A percentile compares a stretch with the other conserved stretches of the same genome.
Evolutionary conservation across 2,329 filamentous ascomycete species (phyloP).

Genomic region (Sarocladium kiliense): DNA sequence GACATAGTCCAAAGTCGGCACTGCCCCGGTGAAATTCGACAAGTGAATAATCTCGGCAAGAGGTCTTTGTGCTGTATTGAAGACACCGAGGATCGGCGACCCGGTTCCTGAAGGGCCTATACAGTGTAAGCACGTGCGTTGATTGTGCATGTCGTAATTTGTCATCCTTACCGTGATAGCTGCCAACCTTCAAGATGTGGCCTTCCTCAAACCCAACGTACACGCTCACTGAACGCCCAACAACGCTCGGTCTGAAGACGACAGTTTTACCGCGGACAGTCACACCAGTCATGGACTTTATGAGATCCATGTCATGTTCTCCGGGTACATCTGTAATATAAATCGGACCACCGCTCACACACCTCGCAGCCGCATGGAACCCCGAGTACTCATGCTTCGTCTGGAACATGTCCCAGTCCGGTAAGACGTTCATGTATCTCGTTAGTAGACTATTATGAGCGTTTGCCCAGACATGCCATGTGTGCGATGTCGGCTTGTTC

Average conservation of each 20-base stretch:
- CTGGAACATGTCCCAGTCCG: constrained; percentile 75
- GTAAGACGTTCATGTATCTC: constrained; percentile 78
- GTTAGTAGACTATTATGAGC: constrained; percentile 83
- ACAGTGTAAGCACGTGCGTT: neutral
- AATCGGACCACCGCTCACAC: constrained; percentile 84
- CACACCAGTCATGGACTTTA: constrained; percentile 74
- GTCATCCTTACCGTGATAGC: constrained; percentile 60
- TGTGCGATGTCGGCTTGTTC: constrained; percentile 70
- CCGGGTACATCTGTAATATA: constrained; percentile 92
- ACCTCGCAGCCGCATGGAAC: constrained; percentile 87
- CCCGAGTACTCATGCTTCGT: constrained; percentile 62
- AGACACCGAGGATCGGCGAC: constrained; percentile 73
- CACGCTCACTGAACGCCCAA: constrained; percentile 66
- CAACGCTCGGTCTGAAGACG: constrained; percentile 70
- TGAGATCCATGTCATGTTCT: constrained; percentile 68
- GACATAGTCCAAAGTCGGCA: constrained; percentile 56
- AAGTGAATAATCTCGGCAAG: constrained; percentile 67
- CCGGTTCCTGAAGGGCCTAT: constrained; percentile 55
- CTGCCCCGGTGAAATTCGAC: constrained; percentile 65
- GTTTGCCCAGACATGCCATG: constrained; percentile 95
- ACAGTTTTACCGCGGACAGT: constrained; percentile 70
- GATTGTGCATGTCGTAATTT: neutral
- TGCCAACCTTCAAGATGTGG: constrained; percentile 69
- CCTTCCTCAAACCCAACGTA: constrained; percentile 75
- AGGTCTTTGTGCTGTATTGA: constrained; percentile 66